phyloP scores from a whole-genome alignment of 2,329 filamentous ascomycete species.

The Hymenoscyphus albidus region DNA sequence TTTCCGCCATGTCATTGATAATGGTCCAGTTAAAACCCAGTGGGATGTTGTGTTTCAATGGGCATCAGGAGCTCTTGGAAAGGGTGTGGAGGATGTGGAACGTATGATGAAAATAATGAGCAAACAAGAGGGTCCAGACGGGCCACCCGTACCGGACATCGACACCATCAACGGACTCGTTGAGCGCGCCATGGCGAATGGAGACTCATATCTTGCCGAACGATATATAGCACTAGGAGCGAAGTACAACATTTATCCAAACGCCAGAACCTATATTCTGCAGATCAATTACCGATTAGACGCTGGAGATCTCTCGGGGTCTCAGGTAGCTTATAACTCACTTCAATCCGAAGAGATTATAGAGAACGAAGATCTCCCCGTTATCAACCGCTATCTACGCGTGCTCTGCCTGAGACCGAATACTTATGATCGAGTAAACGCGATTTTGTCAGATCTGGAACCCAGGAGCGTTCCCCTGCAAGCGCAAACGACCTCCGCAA shows the following conservation, averaged over 20 bases:
- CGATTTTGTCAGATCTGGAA: conserved; percentile 69
- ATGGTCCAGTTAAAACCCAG: conserved; percentile 47
- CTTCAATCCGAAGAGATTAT: conserved; percentile 53
- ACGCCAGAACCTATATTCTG: conserved; percentile 68
- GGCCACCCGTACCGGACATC: conserved; percentile 56
- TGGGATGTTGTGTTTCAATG: conserved; percentile 75
- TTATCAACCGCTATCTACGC: conserved; percentile 69
- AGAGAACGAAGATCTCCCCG: conserved; percentile 55
- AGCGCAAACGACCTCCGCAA: conserved; percentile 66
- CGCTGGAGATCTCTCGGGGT: conserved; percentile 67
- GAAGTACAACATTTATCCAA: conserved; percentile 61
- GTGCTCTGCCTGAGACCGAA: conserved; percentile 60
- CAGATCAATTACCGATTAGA: conserved; percentile 74
- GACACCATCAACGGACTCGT: conserved; percentile 75
- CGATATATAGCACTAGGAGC: conserved; percentile 65
- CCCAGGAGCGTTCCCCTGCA: conserved; percentile 66
- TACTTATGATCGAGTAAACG: conserved; percentile 67
- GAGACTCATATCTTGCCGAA: conserved; percentile 69
- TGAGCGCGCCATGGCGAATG: conserved; percentile 63
- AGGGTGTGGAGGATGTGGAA: conserved; percentile 66
- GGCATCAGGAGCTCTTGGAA: conserved; percentile 66
- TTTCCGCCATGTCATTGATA: conserved; percentile 49
- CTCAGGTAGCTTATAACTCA: conserved; percentile 60
- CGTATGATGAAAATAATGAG: conserved; percentile 68
- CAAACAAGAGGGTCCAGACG: conserved; percentile 44